Evolutionary conservation across 306 rosid genomes (phyloP), one percentile per base, ranked within the genome.

Genomic region (Fagus crenata): DNA sequence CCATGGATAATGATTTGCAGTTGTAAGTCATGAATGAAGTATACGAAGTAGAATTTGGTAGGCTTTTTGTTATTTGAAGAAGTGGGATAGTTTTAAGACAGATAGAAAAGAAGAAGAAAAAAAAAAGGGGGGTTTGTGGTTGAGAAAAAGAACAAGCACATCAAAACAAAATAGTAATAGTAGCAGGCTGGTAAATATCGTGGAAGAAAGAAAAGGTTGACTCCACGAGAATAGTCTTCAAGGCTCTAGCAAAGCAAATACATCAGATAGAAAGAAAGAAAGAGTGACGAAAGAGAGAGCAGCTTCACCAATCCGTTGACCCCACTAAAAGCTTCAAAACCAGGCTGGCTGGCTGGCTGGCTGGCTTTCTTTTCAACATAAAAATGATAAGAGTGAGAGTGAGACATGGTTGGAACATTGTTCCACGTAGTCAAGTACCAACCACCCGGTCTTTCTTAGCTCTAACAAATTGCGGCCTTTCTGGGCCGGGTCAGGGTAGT

Each of bases 181-280:
- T 11, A 41, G 35, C 4, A 31, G 60, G 64, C 69, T 31, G 43
- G 69, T 49, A 28, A 31, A 73, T 1, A 6, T 69, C 49, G 75
- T 49, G 79, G 72, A 6, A 54, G 74, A 68, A 67, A 75, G 81
- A 83, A 72, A 67, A 39, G 75, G 86, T 88, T 84, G 92, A 88
- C 89, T 78, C 39, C 43, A 75, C 9, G 49, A 55, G 8, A 79
- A 41, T 75, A 74, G 89, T 88, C 87, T 59, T 79, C 78, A 28
- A 46, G 28, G 28, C 28, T 46, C 51, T 0, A 46, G 67, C 46
- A 64, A 74, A 71, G 49, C 56, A 60, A 39, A 67, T 58, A 7
- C 6, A 18, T 31, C 14, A 18, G 13, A 60, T 71, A 42, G 51
- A 68, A 77, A 51, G 51, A 49, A 43, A 35, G 51, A 61, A 73